Evolutionary conservation across 768 basidiomycete species (phyloP).

Genomic region (Mycena vulgaris): DNA sequence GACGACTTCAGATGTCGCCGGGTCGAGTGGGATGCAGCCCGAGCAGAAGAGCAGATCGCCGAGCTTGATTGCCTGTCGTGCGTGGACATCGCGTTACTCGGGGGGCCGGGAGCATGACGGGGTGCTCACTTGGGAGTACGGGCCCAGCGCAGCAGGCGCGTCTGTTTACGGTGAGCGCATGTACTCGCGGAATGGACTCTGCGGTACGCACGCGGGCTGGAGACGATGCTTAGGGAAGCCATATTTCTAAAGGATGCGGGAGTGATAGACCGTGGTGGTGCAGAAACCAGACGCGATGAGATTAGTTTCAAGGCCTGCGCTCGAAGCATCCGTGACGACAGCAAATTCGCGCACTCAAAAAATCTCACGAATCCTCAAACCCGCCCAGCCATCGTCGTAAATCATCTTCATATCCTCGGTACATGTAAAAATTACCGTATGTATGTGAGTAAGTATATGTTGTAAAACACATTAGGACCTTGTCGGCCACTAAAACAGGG

Average conservation of each 20-base stretch:
- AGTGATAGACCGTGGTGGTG: not conserved
- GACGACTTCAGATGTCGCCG: slow-evolving; percentile 79
- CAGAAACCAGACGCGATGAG: not conserved
- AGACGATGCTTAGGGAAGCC: slow-evolving; percentile 56
- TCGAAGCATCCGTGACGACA: slow-evolving; percentile 15
- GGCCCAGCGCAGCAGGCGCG: slow-evolving; percentile 86
- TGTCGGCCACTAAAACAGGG: slow-evolving; percentile 20
- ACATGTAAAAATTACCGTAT: not conserved
- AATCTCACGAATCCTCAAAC: too few species aligned
- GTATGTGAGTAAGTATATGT: not conserved
- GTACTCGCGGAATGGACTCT: not conserved
- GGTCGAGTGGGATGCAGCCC: slow-evolving; percentile 90
- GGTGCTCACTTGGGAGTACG: slow-evolving; percentile 75
- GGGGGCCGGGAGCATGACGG: not conserved
- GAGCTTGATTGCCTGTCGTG: slow-evolving; percentile 75
- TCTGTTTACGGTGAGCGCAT: slow-evolving; percentile 55
- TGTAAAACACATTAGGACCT: slow-evolving; percentile 29
- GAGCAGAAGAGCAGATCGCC: slow-evolving; percentile 91
- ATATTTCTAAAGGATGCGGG: slow-evolving; percentile 42
- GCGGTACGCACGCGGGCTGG: slow-evolving; percentile 55
- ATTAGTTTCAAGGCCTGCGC: slow-evolving; percentile 13
- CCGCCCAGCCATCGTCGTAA: not conserved
- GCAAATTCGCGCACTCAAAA: too few species aligned
- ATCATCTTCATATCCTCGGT: not conserved
- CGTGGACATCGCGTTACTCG: not conserved